Base-by-base conservation (phyloP, 257 asterid genomes). In the Gardenia jasminoides region DNA sequence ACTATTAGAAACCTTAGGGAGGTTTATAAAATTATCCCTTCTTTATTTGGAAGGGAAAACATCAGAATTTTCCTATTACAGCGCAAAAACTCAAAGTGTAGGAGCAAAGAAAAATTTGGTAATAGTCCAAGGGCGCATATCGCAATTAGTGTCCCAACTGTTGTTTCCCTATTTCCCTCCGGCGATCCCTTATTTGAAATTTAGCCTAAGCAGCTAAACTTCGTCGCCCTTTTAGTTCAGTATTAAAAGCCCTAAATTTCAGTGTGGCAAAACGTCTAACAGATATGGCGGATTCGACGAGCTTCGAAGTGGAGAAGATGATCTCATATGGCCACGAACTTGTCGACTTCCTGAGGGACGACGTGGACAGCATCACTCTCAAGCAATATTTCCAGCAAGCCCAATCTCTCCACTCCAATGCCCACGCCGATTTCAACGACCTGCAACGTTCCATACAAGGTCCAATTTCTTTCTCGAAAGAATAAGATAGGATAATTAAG, bases 361-460 rank as follows among this genome's bases (percentile, higher is more conserved):
- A 84, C 30, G 87, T 85, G 78, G 92, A 88, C 59, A 46, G 70
- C 71, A 78, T 50, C 47, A 79, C 28, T 75, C 86, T 88, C 77
- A 85, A 85, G 74, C 88, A 88, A 69, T 81, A 86, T 72, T 81
- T 80, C 64, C 79, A 78, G 47, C 92, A 86, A 50, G 85, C 86
- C 36, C 59, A 75, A 19, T 78, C 81, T 68, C 90, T 90, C 71
- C 90, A 79, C 20, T 84, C 88, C 44, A 91, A 87, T 52, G 88
- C 89, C 54, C 70, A 67, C 67, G 76, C 85, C 50, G 90, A 90
- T 82, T 75, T 78, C 82, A 67, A 76, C 43, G 78, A 83, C n/a
- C 79, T 79, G 48, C 87, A 80, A 65, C 87, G 72, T 12, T 86
- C 92, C 75, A 85, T 89, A 62, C 84, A 88, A 89, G 94, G 96